These are phyloP conservation scores for Didymella segeticola DNA, from an alignment of 2,329 filamentous ascomycete genomes.

Conservation along the genomic window DNA sequence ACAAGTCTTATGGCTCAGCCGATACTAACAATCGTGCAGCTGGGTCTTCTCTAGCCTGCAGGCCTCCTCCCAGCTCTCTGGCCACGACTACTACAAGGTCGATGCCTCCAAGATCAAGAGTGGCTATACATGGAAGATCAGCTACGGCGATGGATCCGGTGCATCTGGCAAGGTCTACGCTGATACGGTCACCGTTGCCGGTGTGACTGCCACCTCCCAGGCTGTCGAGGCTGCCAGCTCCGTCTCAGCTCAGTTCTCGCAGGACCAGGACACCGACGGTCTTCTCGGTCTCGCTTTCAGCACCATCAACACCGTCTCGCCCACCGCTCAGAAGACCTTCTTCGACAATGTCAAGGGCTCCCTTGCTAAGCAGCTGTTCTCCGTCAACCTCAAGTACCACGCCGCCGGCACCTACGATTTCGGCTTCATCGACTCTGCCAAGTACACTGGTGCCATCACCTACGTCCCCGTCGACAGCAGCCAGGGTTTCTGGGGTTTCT, in stretches of 20 bases:
- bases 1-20: background rate
- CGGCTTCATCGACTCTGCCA: slow-evolving; percentile 64
- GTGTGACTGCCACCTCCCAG: slow-evolving; percentile 65
- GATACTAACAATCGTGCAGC: slow-evolving; percentile 46
- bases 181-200: slow-evolving; percentile 68
- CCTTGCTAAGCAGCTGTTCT: slow-evolving; percentile 63
- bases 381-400: slow-evolving; percentile 63
- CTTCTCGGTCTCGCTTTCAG: slow-evolving; percentile 67
- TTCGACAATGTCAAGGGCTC: slow-evolving; percentile 64
- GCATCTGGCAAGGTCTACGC: slow-evolving; percentile 70
- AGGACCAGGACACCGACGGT: slow-evolving; percentile 63
- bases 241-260: slow-evolving; percentile 61
- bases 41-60: slow-evolving; percentile 72
- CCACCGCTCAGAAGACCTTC: slow-evolving; percentile 61
- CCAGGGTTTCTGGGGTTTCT: slow-evolving; percentile 70
- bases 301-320: slow-evolving; percentile 64
- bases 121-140: slow-evolving; percentile 65
- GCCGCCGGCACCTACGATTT: slow-evolving; percentile 61
- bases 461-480: slow-evolving; percentile 63
- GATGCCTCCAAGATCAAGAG: slow-evolving; percentile 53
- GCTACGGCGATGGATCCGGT: slow-evolving; percentile 69
- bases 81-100: slow-evolving; percentile 66
- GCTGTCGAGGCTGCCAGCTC: slow-evolving; percentile 69
- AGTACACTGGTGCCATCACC: slow-evolving; percentile 65
- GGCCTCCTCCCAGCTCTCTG: slow-evolving; percentile 55